A percentile compares a stretch with the other conserved stretches of the same genome.
Evolutionary conservation across 805 yeast species (phyloP).

Genomic region (Sugiyamaella qingdaonensis): DNA sequence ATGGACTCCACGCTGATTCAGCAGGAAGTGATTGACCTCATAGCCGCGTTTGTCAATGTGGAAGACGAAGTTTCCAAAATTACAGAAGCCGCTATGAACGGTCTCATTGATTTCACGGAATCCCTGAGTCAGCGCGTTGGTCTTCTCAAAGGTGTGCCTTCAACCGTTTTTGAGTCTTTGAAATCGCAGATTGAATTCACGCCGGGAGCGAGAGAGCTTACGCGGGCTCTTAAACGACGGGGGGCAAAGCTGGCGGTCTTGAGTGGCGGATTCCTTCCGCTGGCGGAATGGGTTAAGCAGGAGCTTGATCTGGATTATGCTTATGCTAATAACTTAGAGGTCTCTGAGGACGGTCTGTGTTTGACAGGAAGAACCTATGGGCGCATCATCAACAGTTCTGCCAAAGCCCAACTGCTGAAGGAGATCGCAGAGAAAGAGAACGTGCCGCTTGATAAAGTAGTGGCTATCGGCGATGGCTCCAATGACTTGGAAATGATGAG

Average conservation of each 20-base stretch:
- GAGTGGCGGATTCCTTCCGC: slow-evolving; percentile 91
- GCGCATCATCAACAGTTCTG: slow-evolving; percentile 77
- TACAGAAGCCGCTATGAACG: slow-evolving; percentile 95
- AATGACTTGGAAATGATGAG: slow-evolving; percentile 92
- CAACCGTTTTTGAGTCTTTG: slow-evolving; percentile 74
- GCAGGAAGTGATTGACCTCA: slow-evolving; percentile 94
- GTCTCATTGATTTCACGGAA: slow-evolving; percentile 85
- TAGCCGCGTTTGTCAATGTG: slow-evolving; percentile 90
- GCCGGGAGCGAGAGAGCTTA: slow-evolving; percentile 77
- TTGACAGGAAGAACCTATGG: slow-evolving; percentile 79
- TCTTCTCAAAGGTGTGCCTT: slow-evolving; percentile 77
- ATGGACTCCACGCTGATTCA: slow-evolving; percentile 96
- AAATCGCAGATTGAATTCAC: slow-evolving; percentile 68
- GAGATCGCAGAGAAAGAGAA: slow-evolving; percentile 37
- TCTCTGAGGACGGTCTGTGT: slow-evolving; percentile 38
- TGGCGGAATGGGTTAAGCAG: slow-evolving; percentile 70
- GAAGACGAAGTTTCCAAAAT: slow-evolving; percentile 83
- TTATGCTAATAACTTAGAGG: slow-evolving; percentile 64
- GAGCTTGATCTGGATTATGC: slow-evolving; percentile 78
- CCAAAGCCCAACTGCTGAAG: slow-evolving; percentile 68
- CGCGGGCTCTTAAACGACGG: slow-evolving; percentile 51
- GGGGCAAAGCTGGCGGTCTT: slow-evolving; percentile 80
- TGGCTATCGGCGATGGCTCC: slow-evolving; percentile 97
- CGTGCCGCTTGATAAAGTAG: slow-evolving; percentile 41
- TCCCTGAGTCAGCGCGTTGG: slow-evolving; percentile 71